Percentiles rank a stretch among this genome's conserved stretches.
These are phyloP conservation scores for Trichosporon faecale DNA, from an alignment of 1,284 basidiomycete species.

Conservation along the genomic window DNA sequence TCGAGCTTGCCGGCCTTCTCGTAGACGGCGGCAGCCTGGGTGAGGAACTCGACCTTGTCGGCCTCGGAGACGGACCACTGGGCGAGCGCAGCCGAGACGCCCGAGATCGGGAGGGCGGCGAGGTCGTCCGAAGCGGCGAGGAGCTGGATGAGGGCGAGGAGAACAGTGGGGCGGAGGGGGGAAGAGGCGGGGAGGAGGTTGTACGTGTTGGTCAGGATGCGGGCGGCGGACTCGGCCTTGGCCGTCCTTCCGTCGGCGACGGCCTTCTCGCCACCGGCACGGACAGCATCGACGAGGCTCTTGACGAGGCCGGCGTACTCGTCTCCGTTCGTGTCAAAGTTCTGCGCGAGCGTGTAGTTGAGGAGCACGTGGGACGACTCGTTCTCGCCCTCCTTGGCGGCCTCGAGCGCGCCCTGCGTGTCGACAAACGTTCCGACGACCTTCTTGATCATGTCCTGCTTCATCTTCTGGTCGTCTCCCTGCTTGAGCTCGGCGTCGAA, in stretches of 20 bases:
- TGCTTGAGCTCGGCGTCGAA: conserved; percentile 60
- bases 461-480: conserved; percentile 60
- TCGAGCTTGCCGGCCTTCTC: conserved; percentile 59
- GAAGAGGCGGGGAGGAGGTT: conserved; percentile 73
- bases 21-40: conserved; percentile 64
- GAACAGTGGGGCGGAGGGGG: conserved; percentile 64
- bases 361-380: conserved; percentile 31
- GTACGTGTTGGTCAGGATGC: conserved; percentile 74
- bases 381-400: conserved; percentile 38
- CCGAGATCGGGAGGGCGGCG: conserved; percentile 64
- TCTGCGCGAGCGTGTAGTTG: conserved; percentile 23
- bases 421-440: conserved; percentile 41
- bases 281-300: conserved; percentile 40
- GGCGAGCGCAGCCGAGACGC: conserved; percentile 68
- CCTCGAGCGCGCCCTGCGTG: conserved; percentile 47
- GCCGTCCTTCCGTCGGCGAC: conserved; percentile 32
- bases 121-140: conserved; percentile 58
- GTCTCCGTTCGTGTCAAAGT: conserved; percentile 31
- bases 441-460: conserved; percentile 38
- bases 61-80: conserved; percentile 70
- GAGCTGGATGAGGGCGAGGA: conserved; percentile 64
- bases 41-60: conserved; percentile 69
- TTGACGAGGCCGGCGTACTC: conserved; percentile 39
- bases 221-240: conserved; percentile 43
- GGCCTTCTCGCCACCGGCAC: conserved; percentile 41